Evolutionary conservation across 257 asterid genomes (phyloP).

Genomic region (Ajuga chamaepitys): DNA sequence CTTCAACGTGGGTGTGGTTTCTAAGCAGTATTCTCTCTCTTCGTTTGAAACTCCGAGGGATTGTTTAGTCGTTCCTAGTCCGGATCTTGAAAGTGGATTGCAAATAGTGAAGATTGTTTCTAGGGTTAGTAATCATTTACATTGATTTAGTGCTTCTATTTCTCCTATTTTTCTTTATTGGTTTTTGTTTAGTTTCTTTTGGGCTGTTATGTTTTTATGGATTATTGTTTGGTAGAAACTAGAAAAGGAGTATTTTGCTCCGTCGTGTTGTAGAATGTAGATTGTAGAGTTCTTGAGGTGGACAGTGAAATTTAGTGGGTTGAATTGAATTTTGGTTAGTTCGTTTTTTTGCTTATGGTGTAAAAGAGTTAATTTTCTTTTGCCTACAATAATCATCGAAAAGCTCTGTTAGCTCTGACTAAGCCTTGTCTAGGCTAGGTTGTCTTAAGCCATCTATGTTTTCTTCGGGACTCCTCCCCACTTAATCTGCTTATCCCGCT

Average conservation of each 20-base stretch:
- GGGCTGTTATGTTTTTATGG: background rate
- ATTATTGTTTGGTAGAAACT: slow-evolving; percentile 2
- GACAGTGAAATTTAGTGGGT: background rate
- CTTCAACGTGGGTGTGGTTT: slow-evolving; percentile 88
- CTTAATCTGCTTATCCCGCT: too few species aligned
- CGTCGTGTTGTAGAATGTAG: slow-evolving; percentile 1
- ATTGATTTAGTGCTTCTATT: background rate
- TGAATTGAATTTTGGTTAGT: background rate
- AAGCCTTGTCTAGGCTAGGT: too few species aligned
- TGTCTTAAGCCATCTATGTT: too few species aligned
- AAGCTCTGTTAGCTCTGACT: too few species aligned
- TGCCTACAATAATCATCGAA: background rate
- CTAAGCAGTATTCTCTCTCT: slow-evolving; percentile 87
- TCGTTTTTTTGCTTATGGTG: slow-evolving; percentile 8
- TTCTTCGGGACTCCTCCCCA: too few species aligned
- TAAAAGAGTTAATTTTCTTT: slow-evolving; percentile 15
- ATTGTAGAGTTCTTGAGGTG: background rate
- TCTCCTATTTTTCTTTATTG: background rate
- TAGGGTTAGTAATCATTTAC: slow-evolving; percentile 29
- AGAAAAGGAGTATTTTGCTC: slow-evolving; percentile 4
- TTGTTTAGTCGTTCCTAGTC: slow-evolving; percentile 52
- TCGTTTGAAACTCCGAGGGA: slow-evolving; percentile 83
- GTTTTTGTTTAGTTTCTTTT: background rate
- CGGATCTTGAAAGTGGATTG: slow-evolving; percentile 42
- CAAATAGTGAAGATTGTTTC: slow-evolving; percentile 24